Conservation (phyloP, 2,329 filamentous ascomycete species). For the Fusarium austroafricanum region DNA sequence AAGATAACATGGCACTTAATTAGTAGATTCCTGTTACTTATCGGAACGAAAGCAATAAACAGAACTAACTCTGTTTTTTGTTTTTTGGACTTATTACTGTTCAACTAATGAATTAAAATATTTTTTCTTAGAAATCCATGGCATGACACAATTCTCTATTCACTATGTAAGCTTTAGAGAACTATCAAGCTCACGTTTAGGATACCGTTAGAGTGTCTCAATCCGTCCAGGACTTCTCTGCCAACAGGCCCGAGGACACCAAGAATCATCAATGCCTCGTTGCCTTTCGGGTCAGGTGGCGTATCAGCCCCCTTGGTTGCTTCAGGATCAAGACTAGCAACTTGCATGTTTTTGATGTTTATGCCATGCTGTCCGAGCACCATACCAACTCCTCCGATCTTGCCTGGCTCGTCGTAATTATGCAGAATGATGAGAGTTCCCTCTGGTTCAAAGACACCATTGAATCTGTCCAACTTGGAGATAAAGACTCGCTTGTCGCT, state of each 20-base stretch:
- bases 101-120: too few relatives aligned
- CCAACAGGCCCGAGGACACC: constrained; percentile 76
- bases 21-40: too few relatives aligned
- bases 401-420: constrained; percentile 84
- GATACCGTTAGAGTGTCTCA: constrained; percentile 64
- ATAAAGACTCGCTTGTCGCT: constrained; percentile 74
- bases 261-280: constrained; percentile 85
- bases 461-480: constrained; percentile 78
- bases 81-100: too few relatives aligned
- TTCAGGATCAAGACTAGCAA: constrained; percentile 62
- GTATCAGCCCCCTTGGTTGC: constrained; percentile 40
- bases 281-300: constrained; percentile 51
- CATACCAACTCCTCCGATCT: constrained; percentile 83
- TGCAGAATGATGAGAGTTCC: constrained; percentile 81
- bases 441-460: constrained; percentile 77
- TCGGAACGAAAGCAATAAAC: too few relatives aligned
- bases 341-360: constrained; percentile 86
- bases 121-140: too few relatives aligned
- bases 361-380: constrained; percentile 76
- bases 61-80: too few relatives aligned
- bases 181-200: constrained; percentile 63
- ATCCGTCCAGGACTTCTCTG: constrained; percentile 63
- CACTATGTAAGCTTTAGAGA: too few relatives aligned
- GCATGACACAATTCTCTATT: too few relatives aligned
- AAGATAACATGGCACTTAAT: too few relatives aligned